These are phyloP conservation scores for Neurospora pannonica DNA, from an alignment of 495 filamentous ascomycete species.

Conservation along the genomic window DNA sequence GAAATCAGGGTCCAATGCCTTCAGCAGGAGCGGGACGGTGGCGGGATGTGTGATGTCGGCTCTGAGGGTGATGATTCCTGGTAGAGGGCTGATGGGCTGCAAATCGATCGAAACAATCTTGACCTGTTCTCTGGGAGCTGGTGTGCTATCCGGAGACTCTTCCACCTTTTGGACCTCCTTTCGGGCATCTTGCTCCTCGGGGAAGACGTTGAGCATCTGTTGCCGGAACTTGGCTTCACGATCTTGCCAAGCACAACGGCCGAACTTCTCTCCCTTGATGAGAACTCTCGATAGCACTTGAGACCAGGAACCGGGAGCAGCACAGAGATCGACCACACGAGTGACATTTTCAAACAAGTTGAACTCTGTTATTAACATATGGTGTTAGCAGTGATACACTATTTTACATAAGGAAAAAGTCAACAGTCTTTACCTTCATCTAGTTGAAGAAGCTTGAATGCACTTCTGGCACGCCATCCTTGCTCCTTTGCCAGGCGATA, in stretches of 20 bases:
- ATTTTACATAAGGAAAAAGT: background rate
- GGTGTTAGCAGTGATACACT: background rate
- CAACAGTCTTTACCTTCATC: constrained; percentile 51
- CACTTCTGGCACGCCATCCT: constrained; percentile 92
- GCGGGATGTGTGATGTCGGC: constrained; percentile 97
- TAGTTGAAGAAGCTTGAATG: constrained; percentile 93
- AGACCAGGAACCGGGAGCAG: constrained; percentile 92
- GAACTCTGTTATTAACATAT: constrained; percentile 50
- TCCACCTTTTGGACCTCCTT: background rate
- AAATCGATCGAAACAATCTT: constrained; percentile 94
- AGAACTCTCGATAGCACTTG: constrained; percentile 89
- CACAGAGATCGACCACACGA: constrained; percentile 93
- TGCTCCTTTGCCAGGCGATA: constrained; percentile 97
- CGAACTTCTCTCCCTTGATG: constrained; percentile 86
- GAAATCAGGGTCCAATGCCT: constrained; percentile 70
- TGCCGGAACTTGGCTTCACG: constrained; percentile 56
- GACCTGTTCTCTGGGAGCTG: constrained; percentile 55
- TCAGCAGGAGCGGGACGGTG: constrained; percentile 78
- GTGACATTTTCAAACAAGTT: constrained; percentile 80
- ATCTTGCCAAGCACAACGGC: constrained; percentile 73
- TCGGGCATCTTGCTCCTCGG: constrained; percentile 19
- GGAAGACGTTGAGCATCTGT: constrained; percentile 40
- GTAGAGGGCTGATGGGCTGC: constrained; percentile 87
- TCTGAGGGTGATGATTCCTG: constrained; percentile 81
- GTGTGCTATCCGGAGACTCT: background rate